Base-by-base conservation (phyloP, 129 eudicot species). In the Scalesia atractyloides region DNA sequence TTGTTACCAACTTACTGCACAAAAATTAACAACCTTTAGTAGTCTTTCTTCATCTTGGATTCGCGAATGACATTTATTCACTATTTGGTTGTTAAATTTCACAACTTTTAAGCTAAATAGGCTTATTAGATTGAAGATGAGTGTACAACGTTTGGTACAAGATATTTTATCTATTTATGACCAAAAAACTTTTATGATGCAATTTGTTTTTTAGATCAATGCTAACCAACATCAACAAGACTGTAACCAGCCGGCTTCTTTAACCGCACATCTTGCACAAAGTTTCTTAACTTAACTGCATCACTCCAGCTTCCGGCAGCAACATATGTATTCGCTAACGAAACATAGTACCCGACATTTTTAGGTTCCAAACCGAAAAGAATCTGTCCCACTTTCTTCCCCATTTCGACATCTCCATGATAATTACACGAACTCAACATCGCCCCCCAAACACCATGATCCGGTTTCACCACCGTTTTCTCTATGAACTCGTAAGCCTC, bases 371-470 rank as follows among this genome's bases (percentile, higher is more conserved):
- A 83, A 33, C 37, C 30, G 26, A 88, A 83, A 5, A 88, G 64
- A 34, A 88, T 77, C 10, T 86, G 81, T 15, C 80, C 87, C 7
- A 86, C 91, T 77, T 84, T 64, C 74, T 82, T 83, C 79, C 96
- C 96, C 84, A 88, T 79, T 51, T 86, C 88, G 30, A 86, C 22
- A 53, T 88, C 85, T 14, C 87, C 96, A 77, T 86, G 79, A 76
- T 81, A 86, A 15, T 83, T 79, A 53, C 96, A 88, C 9, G 91
- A 86, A 81, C 89, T 88, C 70, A 86, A 69, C 76, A 88, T 75
- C 20, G 96, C 96, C 30, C 96, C 96, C 91, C 88, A 88, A 65
- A 86, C 70, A 2, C 89, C 91, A 5, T 89, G 78, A 49, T 88
- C 96, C 0, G 79, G 79, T 70, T 57, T 44, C 16, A 46, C 69